Base-by-base conservation (phyloP, 2,329 filamentous ascomycete genomes). In the Dactylonectria estremocensis region DNA sequence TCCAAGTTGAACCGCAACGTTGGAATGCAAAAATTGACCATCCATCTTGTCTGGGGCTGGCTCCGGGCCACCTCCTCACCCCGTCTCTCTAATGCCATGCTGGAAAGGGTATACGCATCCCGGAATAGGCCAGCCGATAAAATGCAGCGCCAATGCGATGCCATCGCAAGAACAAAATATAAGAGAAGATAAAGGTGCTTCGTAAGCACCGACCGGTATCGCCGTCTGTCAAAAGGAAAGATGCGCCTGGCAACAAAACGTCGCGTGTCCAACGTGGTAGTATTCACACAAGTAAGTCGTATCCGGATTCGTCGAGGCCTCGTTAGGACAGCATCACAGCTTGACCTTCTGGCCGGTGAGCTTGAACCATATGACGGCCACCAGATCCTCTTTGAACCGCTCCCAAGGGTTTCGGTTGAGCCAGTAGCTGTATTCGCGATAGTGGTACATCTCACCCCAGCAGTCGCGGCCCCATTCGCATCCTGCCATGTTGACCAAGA, bases 401-500 rank as follows among this genome's bases (percentile, higher is more conserved):
- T 97, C 93, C 94, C 94, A 98, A 62, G 83, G 86, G 57, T 90
- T 93, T 58, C 94, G 90, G 84, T 98, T 98, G 69, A 98, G 88
- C 81, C 91, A 91, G 80, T 97, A 95, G 84, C 94, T 97, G 77
- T 97, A 88, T 80, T 97, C 91, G 59, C 95, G 93, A 84, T 95
- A 99, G 80, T 93, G 92, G 83, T 97, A 97, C 91, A 99, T 98
- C 83, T 99, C 96, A 43, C 92, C 92, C 95, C 95, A 98, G 81
- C 96, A 99, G 83, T 99, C 95, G 56, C 96, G 90, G 4, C 95
- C 95, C 92, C 94, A 98, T 81, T 97, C 93, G 80, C 96, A 99
- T 16, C 96, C 96, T 6, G 96, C 96, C 95, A 99, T 98, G 81
- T 98, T 99, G 76, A 99, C 95, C 53, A 98, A 75, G 77, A 99